Evolutionary conservation across 2,329 filamentous ascomycete species (phyloP).

Genomic region (Fusarium napiforme): DNA sequence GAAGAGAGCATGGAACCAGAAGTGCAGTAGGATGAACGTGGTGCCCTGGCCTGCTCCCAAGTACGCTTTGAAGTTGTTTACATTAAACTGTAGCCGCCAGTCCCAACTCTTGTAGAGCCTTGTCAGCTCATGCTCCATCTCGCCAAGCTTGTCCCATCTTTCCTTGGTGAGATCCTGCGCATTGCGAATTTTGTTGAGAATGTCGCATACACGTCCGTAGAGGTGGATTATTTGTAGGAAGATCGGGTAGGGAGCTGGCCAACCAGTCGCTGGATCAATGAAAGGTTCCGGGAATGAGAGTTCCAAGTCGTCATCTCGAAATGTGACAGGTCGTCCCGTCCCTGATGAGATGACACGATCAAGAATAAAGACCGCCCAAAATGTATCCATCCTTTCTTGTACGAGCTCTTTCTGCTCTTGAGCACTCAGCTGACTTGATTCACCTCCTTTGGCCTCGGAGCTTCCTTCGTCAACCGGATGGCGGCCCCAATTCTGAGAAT

Average conservation of each 20-base stretch:
- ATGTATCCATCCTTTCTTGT: slow-evolving; percentile 84
- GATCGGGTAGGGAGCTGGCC: slow-evolving; percentile 82
- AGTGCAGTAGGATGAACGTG: slow-evolving; percentile 86
- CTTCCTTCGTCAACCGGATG: slow-evolving; percentile 49
- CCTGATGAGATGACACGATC: slow-evolving; percentile 90
- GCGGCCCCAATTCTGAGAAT: slow-evolving; percentile 57
- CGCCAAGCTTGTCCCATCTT: slow-evolving; percentile 75
- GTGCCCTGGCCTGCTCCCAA: slow-evolving; percentile 83
- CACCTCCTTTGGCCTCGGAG: slow-evolving; percentile 56
- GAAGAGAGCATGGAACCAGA: slow-evolving; percentile 90
- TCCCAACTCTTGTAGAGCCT: slow-evolving; percentile 78
- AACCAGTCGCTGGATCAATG: slow-evolving; percentile 67
- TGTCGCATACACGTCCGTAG: slow-evolving; percentile 84
- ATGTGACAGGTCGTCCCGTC: slow-evolving; percentile 83
- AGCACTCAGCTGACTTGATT: slow-evolving; percentile 55
- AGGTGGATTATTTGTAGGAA: slow-evolving; percentile 87
- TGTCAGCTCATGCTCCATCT: slow-evolving; percentile 85
- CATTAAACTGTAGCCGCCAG: slow-evolving; percentile 81
- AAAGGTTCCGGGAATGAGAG: slow-evolving; percentile 71
- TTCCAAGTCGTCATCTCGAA: slow-evolving; percentile 87
- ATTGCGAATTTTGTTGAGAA: slow-evolving; percentile 83
- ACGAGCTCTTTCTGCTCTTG: slow-evolving; percentile 74
- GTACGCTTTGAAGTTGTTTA: slow-evolving; percentile 86
- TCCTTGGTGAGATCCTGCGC: slow-evolving; percentile 79
- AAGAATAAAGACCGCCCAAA: slow-evolving; percentile 90